phyloP scores from a whole-genome alignment of 2,329 filamentous ascomycete genomes.

The Aureobasidium namibiae region DNA sequence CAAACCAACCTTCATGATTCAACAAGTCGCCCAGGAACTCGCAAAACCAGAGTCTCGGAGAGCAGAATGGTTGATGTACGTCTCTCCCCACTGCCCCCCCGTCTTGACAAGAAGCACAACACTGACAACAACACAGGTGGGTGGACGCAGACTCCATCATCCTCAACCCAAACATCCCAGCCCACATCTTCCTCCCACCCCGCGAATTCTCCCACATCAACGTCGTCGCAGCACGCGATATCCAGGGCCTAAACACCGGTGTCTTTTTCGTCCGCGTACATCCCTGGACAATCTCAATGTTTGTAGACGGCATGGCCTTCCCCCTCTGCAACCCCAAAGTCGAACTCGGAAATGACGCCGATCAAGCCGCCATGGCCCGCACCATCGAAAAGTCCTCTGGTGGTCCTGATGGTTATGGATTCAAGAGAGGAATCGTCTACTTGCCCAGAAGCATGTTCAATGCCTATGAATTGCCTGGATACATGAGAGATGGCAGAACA shows the following conservation, averaged over 20 bases:
- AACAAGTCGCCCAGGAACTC: constrained; percentile 22
- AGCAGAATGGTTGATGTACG: constrained; percentile 25
- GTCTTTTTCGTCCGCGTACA: constrained; percentile 22
- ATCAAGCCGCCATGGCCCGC: constrained; percentile 14
- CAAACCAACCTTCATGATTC: constrained; percentile 25
- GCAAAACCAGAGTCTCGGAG: constrained; percentile 20
- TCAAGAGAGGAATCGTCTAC: background rate
- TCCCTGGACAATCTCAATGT: constrained; percentile 17
- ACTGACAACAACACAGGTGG: background rate
- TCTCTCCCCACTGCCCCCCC: background rate
- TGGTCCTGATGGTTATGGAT: background rate
- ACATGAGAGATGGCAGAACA: background rate
- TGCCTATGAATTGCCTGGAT: constrained; percentile 1
- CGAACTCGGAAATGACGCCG: constrained; percentile 15
- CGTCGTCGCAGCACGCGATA: constrained; percentile 18
- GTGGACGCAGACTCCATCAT: constrained; percentile 18
- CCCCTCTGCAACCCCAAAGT: constrained; percentile 16
- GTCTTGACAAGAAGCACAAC: background rate
- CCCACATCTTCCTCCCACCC: constrained; percentile 23
- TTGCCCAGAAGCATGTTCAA: constrained; percentile 13
- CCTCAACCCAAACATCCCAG: constrained; percentile 20
- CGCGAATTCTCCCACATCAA: constrained; percentile 17
- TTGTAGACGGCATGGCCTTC: constrained; percentile 17
- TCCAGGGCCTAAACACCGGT: constrained; percentile 17
- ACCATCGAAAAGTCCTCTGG: constrained; percentile 1